Evolutionary conservation across 208 protist genomes (phyloP), one percentile per base, ranked within the genome.

Genomic region (Trypanosomatidae sp.): DNA sequence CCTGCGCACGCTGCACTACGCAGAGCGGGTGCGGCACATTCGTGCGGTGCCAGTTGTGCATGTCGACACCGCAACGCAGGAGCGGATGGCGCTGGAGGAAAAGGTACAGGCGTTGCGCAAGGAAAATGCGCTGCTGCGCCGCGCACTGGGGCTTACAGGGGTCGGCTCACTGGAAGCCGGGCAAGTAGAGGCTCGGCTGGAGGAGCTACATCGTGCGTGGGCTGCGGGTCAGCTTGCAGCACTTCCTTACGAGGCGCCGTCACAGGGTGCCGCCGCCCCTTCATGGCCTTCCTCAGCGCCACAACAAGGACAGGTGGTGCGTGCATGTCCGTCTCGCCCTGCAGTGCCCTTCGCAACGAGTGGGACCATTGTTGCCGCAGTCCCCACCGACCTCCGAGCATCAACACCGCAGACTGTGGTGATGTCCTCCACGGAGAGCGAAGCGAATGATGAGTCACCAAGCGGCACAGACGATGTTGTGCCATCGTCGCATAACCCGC

Each of bases 1-100:
- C 33, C 67, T 95, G 39, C 85, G 88, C 22, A 97, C 92, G 5
- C 71, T 97, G 30, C 74, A 91, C 64, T 97, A 92, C 75, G 92
- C 90, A 0, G 82, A 93, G 71, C 92, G 92, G 30, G 79, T 83
- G 22, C 83, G 83, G 46, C 81, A 83, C 66, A 97, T 97, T 60
- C 75, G 71, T 15, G 80, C 79, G 19, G 55, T 70, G 15, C 82
- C 89, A 2, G 80, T 82, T 33, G 76, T 83, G 28, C 88, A 90
- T 50, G 84, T 97, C 74, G 81, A 96, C 79, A 76, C 81, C 19
- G 76, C 81, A 13, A 83, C 89, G 66, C 73, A 90, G 70, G 77
- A 87, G 62, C 67, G 92, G 28, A 85, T 86, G 65, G 71, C 85
- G 12, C 56, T 95, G 69, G 80, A 83, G 65, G 70, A 53, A 47